A percentile compares a stretch with the other conserved stretches of the same genome.
Conservation (phyloP, 164 flowering plant genomes). For the Stephania cephalantha region DNA sequence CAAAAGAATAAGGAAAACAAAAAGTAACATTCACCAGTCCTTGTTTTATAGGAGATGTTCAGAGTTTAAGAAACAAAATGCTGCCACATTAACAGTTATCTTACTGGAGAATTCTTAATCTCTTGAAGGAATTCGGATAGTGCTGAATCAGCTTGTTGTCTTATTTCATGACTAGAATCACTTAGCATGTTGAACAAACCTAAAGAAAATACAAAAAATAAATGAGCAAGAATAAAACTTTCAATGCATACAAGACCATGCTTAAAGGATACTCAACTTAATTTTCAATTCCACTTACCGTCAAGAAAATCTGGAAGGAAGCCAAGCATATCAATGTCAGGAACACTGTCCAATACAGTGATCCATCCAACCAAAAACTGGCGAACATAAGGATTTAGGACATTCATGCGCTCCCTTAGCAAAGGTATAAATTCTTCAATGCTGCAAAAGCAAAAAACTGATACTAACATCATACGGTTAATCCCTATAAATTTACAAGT, state of each 20-base stretch:
- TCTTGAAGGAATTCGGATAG: constrained; percentile 97
- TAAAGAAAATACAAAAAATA: constrained; percentile 19
- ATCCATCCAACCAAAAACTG: constrained; percentile 99
- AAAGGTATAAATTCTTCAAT: constrained; percentile 97
- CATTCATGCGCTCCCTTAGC: constrained; percentile 96
- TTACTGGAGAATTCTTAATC: constrained; percentile 96
- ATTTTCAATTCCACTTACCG: constrained; percentile 44
- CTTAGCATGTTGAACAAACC: constrained; percentile 96
- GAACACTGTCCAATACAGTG: constrained; percentile 96
- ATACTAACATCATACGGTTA: constrained; percentile 6
- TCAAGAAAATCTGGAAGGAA: constrained; percentile 99
- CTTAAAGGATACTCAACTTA: not conserved
- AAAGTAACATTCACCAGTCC: not conserved
- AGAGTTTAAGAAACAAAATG: not conserved
- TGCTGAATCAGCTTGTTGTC: constrained; percentile 99
- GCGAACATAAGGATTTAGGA: constrained; percentile 86
- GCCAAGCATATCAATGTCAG: constrained; percentile 98
- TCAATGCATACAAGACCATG: not conserved
- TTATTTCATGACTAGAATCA: constrained; percentile 92
- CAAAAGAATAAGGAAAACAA: not conserved
- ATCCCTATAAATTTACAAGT: not conserved
- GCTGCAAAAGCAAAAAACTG: constrained; percentile 37
- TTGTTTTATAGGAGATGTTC: not conserved
- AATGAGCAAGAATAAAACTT: constrained; percentile 1
- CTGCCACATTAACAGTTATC: constrained; percentile 15